Evolutionary conservation across 306 rosid genomes (phyloP), one percentile per base, ranked within the genome.

Genomic region (Casuarina equisetifolia): DNA sequence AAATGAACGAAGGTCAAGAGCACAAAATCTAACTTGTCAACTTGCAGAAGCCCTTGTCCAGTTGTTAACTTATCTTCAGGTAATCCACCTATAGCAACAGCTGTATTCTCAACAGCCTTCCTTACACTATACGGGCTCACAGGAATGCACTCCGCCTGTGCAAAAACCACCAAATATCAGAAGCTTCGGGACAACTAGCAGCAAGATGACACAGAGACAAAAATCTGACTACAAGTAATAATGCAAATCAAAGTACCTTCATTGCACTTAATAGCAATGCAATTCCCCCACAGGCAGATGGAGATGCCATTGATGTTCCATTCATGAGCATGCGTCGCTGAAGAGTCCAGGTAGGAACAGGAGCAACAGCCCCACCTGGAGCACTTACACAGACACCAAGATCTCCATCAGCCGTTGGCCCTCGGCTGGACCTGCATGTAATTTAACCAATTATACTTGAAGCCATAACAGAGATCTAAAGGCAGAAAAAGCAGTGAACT

Each of bases 291-390:
- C 99, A 95, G 15, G 99, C 99, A 83, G 97, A 91, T 62, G 99
- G 99, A 64, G 99, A 95, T 66, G 99, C 82, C 99, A 95, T 95
- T 82, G 99, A 95, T 4, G 99, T 95, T 88, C 99, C 99, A 80
- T 92, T 95, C 99, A 92, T 92, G 68, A 95, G 97, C 99, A 85
- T 95, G 40, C 99, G 97, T 52, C 89, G 84, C 79, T 95, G 99
- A 74, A 95, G 97, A 82, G 99, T 95, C 99, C 99, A 95, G 1
- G 93, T 95, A 62, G 99, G 99, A 82, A 95, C 99, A 52, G 97
- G 97, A 82, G 99, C 97, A 82, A 95, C 93, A 84, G 99, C 99
- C 40, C 97, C 97, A 49, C 99, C 99, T 53, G 99, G 99, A 80
- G 99, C 99, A 70, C 99, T 95, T 76, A 95, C 70, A 84, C 86